Percentiles rank a stretch among this genome's conserved stretches.
These are phyloP conservation scores for Leptographium radiaticola DNA, from an alignment of 2,329 filamentous ascomycete species.

Conservation along the genomic window DNA sequence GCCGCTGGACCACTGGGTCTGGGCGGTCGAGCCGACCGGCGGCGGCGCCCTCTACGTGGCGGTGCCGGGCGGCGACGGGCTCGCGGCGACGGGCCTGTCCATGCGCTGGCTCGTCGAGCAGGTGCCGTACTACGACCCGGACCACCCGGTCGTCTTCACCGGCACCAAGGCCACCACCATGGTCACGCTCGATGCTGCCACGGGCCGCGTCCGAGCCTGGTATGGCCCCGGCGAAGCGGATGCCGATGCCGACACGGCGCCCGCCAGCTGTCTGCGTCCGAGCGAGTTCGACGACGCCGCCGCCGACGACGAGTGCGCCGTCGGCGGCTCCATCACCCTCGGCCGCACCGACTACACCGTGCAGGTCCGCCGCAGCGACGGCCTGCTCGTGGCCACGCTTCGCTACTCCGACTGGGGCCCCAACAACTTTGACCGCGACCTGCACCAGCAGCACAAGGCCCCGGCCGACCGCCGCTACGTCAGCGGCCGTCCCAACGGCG, in stretches of 20 bases:
- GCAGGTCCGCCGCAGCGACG: slow-evolving; percentile 63
- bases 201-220: slow-evolving; percentile 68
- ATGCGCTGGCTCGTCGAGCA: slow-evolving; percentile 85
- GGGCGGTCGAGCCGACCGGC: slow-evolving; percentile 86
- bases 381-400: slow-evolving; percentile 71
- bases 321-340: slow-evolving; percentile 67
- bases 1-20: slow-evolving; percentile 73
- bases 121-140: slow-evolving; percentile 57
- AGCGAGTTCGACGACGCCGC: slow-evolving; percentile 52
- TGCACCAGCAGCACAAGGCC: slow-evolving; percentile 66
- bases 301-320: slow-evolving; percentile 62
- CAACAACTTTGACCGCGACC: slow-evolving; percentile 80
- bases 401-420: slow-evolving; percentile 91
- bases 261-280: slow-evolving; percentile 57
- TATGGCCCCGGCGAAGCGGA: slow-evolving; percentile 57
- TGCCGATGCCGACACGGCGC: slow-evolving; percentile 40
- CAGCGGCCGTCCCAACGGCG: slow-evolving; percentile 74
- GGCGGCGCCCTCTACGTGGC: slow-evolving; percentile 83
- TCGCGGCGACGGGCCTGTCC: slow-evolving; percentile 56
- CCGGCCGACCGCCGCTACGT: slow-evolving; percentile 85
- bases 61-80: slow-evolving; percentile 49
- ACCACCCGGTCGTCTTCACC: slow-evolving; percentile 74
- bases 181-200: slow-evolving; percentile 78
- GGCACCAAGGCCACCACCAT: slow-evolving; percentile 84
- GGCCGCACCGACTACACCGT: slow-evolving; percentile 85